phyloP scores from a whole-genome alignment of 2,329 filamentous ascomycete species.

The Ophiosphaerella herpotricha region DNA sequence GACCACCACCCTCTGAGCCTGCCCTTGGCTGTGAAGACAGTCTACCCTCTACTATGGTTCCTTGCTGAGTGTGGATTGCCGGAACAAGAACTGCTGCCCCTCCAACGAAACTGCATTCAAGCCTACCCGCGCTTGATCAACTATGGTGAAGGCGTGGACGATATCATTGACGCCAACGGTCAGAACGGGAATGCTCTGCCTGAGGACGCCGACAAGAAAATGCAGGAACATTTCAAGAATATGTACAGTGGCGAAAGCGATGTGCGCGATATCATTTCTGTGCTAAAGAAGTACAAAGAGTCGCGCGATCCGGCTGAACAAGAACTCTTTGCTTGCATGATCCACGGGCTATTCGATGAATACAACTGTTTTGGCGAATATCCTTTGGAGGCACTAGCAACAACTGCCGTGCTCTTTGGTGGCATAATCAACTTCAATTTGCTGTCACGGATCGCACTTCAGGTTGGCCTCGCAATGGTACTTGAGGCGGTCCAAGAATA shows the following conservation, averaged over 20 bases:
- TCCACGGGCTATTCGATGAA: constrained; percentile 95
- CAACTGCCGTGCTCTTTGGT: constrained; percentile 93
- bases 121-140: constrained; percentile 95
- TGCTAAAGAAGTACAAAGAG: constrained; percentile 84
- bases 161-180: constrained; percentile 86
- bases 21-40: constrained; percentile 81
- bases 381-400: constrained; percentile 92
- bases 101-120: constrained; percentile 88
- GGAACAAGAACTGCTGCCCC: constrained; percentile 73
- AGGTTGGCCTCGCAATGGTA: constrained; percentile 96
- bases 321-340: constrained; percentile 97
- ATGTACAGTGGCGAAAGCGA: constrained; percentile 95
- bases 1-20: constrained; percentile 70
- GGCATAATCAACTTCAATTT: constrained; percentile 94
- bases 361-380: constrained; percentile 96
- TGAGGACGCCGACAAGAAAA: constrained; percentile 78
- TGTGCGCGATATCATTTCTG: constrained; percentile 81
- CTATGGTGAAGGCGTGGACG: constrained; percentile 89
- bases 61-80: constrained; percentile 62
- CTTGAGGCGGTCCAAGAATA: constrained; percentile 93
- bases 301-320: constrained; percentile 84
- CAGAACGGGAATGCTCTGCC: constrained; percentile 81
- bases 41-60: constrained; percentile 78
- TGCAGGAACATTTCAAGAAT: constrained; percentile 97
- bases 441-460: constrained; percentile 85